Base-by-base conservation (phyloP, 805 yeast genomes). In the Wickerhamiella nectarea region DNA sequence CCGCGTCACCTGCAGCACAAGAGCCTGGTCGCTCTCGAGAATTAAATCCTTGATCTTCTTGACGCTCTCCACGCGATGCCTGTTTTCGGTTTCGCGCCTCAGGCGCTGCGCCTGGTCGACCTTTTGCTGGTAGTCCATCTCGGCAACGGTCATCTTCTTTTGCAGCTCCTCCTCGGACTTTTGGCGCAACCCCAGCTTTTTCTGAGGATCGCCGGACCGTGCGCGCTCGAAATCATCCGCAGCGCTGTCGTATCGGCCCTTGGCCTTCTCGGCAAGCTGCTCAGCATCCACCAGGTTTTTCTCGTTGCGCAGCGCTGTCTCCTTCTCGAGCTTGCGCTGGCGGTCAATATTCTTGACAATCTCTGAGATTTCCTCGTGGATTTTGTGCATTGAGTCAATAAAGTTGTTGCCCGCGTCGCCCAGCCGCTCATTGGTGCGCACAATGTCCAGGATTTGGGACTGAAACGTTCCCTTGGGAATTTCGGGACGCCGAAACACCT, bases 101-200 rank as follows among this genome's bases (percentile, higher is more conserved):
- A 76, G 60, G 36, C 80, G 74, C 51, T 80, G 78, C 24, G 91
- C 81, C 2, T 74, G 64, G 34, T 77, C 72, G 4, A 86, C 94
- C 55, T 74, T 80, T 54, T 73, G 75, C 58, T 78, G 77, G 64
- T 85, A 91, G 50, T 91, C 98, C 43, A 74, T 71, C 60, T 91
- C 96, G 0, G 96, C 93, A 44, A 68, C 63, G 51, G 80, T 83
- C 38, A 91, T 83, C 57, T 89, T 87, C 44, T 78, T 66, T 48
- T 72, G 76, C 15, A 89, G 66, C 40, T 87, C 95, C 57, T 89
- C 97, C 57, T 91, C 97, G 57, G 79, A 82, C 63, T 89, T 96
- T 47, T 81, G 80, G 57, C 83, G 83, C 57, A 91, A 70, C 2
- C 89, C 63, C 41, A 87, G 77, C 49, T 81, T 80, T 60, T 81